Base-by-base conservation (phyloP, 148 eudicot species). In the Silene latifolia region DNA sequence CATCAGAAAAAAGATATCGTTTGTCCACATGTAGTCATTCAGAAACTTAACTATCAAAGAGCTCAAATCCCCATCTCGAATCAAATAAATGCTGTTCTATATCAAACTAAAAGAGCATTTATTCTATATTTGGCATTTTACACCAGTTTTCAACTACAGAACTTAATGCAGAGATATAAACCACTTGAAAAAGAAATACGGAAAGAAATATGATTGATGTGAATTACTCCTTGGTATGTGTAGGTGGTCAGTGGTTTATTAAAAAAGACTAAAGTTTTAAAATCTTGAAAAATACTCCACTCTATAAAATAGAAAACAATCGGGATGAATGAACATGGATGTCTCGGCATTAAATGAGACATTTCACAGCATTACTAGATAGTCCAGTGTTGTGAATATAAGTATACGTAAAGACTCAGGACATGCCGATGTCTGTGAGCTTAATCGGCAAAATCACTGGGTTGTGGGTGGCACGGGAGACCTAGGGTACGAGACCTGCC, bases 11-110 rank as follows among this genome's bases (percentile, higher is more conserved):
- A 67, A 21, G 63, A 51, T 25, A 25, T 72, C 20, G 5, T 42
- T 47, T 62, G 82, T 61, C 66, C 77, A 74, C 70, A 59, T 21
- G 4, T 47, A 63, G 47, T 79, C 58, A 69, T 21, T 79, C 60
- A 71, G 48, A 65, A 70, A 27, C 19, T 58, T 73, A 67, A 65
- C 29, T 58, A 69, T 63, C 7, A n/a, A 71, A 23, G 11, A 70
- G 48, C n/a, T 48, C 25, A 39, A 75, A 9, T 8, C 5, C n/a
- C 42, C 18, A 29, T 29, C 14, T 59, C 27, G 42, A 69, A 56
- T 64, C 57, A 71, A 35, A 24, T 25, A 20, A 71, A 65, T 47
- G 32, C 13, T 27, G 24, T 21, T 63, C 23, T 61, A 42, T 68
- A 46, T 24, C 29, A 63, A 25, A 46, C 39, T 32, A 39, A 54